Conservation (phyloP, 2,329 filamentous ascomycete genomes). For the Coniochaeta sp. region DNA sequence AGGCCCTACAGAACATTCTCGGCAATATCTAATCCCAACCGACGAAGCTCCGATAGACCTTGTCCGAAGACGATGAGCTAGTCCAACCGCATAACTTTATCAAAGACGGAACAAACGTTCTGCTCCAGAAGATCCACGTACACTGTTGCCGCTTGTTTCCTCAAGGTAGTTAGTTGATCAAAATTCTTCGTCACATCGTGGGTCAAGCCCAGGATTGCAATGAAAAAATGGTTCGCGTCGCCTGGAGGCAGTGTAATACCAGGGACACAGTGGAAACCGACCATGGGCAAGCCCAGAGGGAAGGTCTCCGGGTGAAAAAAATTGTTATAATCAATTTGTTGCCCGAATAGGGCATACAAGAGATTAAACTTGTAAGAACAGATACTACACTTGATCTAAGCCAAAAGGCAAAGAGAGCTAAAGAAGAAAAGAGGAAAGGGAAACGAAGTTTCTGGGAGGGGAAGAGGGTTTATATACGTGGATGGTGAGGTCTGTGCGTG, state of each 20-base stretch:
- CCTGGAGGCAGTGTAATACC: conserved; percentile 69
- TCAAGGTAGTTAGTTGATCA: no score
- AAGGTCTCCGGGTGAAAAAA: conserved; percentile 50
- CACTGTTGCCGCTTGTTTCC: no score
- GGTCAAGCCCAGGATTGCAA: conserved; percentile 44
- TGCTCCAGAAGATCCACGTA: no score
- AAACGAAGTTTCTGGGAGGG: conserved; percentile 5
- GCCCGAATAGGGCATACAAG: conserved; percentile 70
- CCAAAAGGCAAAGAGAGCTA: conserved; percentile 53
- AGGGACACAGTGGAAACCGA: conserved; percentile 59
- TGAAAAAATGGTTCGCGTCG: conserved; percentile 63
- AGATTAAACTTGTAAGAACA: conserved; percentile 98
- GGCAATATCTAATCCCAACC: no score
- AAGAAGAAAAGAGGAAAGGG: conserved; percentile 42
- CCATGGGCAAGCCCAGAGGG: conserved; percentile 69
- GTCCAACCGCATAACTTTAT: no score
- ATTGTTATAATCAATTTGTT: conserved; percentile 80
- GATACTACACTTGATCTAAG: conserved; percentile 95
- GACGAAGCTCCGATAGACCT: no score
- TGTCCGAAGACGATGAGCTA: no score
- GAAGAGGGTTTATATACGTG: conserved; percentile 13
- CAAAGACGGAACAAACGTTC: no score
- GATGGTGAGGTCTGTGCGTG: conserved; percentile 10
- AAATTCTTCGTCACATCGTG: conserved; percentile 50
- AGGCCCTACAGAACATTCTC: no score